Percentiles rank a stretch among this genome's conserved stretches.
Evolutionary conservation across 352 stramenopile genomes (phyloP).

Genomic region (Globisporangium canariense): DNA sequence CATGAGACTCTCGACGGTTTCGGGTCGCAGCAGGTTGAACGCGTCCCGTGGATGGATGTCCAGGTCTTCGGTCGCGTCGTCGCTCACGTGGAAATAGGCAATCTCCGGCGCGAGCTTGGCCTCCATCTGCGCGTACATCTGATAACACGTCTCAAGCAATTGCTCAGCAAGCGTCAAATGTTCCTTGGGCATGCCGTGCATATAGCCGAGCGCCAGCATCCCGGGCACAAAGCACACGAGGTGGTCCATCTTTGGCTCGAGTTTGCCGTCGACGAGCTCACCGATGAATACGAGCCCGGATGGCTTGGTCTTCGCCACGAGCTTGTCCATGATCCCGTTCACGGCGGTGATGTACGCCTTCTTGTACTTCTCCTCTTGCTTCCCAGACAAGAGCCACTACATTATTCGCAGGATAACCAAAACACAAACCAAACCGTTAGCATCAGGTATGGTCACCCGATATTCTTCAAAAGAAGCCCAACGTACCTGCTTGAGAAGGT

Average conservation of each 20-base stretch:
- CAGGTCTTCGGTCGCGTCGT: conserved; percentile 44
- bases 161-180: conserved; percentile 77
- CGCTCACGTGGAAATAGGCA: conserved; percentile 68
- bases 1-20: conserved; percentile 92
- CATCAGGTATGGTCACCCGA: not conserved
- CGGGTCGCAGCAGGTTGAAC: conserved; percentile 86
- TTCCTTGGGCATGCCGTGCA: conserved; percentile 56
- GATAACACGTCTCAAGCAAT: conserved; percentile 81
- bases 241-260: conserved; percentile 85
- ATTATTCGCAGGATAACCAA: not conserved
- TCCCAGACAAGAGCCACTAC: conserved; percentile 71
- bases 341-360: conserved; percentile 62
- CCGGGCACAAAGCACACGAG: conserved; percentile 90
- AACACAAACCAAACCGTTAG: not conserved
- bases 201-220: conserved; percentile 79
- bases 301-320: conserved; percentile 54
- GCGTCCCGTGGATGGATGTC: conserved; percentile 55
- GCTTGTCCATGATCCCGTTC: conserved; percentile 50
- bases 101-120: conserved; percentile 88
- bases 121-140: conserved; percentile 82
- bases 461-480: not conserved
- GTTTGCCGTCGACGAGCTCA: conserved; percentile 50
- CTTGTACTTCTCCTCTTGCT: conserved; percentile 72
- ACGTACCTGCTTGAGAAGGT: conserved; percentile 74
- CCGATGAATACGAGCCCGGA: conserved; percentile 66